Evolutionary conservation across 257 asterid genomes (phyloP), one percentile per base, ranked within the genome.

Genomic region (Linderniella brevidens): DNA sequence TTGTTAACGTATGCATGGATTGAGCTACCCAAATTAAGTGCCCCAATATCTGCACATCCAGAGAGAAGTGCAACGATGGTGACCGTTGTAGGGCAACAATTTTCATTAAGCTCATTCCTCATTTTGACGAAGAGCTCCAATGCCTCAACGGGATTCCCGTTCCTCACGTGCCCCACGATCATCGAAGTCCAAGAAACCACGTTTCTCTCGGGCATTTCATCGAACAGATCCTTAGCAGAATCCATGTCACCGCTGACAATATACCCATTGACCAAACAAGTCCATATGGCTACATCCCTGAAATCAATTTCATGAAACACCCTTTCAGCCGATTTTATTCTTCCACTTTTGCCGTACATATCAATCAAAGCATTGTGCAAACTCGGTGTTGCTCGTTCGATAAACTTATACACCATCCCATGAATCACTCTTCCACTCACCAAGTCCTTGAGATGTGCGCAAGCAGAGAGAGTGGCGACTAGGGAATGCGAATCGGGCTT

Each of bases 41-140:
- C 95, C 39, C 92, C 95, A 25, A 68, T 64, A 65, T 84, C 95
- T 16, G 95, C 93, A 75, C 86, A 80, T 53, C 79, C 95, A 35
- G 95, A 80, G 58, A 84, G 81, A 67, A 73, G 60, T 17, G 84
- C 79, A 52, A 84, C 93, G 15, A 77, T 51, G 0, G 95, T 84
- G 48, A 75, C 63, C 12, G 76, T 37, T 49, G 78, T 80, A 54
- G 95, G 86, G 52, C 11, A 18, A 42, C 71, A 49, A 43, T 59
- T 59, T 53, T 62, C 74, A n/a, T 7, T 49, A 51, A 82, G 76
- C 49, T 60, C 92, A 36, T 40, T 48, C 53, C 68, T 72, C 95
- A 80, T 80, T 61, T 52, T 62, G 38, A 43, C 53, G 49, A 75
- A 84, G 56, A 75, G 50, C 44, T 70, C 66, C 67, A 80, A 63